Conservation (phyloP, 2,329 filamentous ascomycete species). For the Geoglossum cookeanum region DNA sequence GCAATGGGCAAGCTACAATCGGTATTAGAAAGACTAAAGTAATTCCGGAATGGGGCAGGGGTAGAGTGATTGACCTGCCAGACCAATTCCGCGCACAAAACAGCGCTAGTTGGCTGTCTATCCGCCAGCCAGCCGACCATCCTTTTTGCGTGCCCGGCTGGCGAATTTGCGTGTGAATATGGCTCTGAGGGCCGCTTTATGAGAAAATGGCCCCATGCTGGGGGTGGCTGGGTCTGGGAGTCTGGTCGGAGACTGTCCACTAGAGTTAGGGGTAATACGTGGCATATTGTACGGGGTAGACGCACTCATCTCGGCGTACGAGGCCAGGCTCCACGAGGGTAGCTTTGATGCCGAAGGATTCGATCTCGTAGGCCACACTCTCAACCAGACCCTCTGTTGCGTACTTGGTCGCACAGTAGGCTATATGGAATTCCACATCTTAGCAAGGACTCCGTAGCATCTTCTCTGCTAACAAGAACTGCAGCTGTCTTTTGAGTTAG, state of each 20-base stretch:
- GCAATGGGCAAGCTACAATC: conserved; percentile 63
- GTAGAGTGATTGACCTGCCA: conserved; percentile 33
- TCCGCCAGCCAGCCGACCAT: conserved; percentile 93
- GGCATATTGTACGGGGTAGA: not conserved
- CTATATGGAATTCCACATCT: not conserved
- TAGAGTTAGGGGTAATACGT: not conserved
- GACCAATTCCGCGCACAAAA: conserved; percentile 81
- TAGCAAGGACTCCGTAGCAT: not conserved
- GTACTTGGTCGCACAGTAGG: conserved; percentile 94
- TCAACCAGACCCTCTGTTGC: conserved; percentile 91
- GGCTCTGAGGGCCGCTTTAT: conserved; percentile 71
- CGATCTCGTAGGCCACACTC: conserved; percentile 90
- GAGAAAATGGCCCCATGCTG: conserved; percentile 79
- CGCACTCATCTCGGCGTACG: conserved; percentile 59
- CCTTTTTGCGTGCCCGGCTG: conserved; percentile 70
- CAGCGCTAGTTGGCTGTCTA: conserved; percentile 75
- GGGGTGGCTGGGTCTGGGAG: conserved; percentile 32
- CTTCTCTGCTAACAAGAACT: not conserved
- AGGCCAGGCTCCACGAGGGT: conserved; percentile 85
- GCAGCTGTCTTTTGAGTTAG: not conserved
- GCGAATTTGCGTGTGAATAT: conserved; percentile 59
- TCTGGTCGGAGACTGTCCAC: conserved; percentile 6
- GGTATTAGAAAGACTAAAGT: not conserved
- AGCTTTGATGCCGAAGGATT: conserved; percentile 78
- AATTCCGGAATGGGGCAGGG: not conserved